Evolutionary conservation across 495 filamentous ascomycete species (phyloP).

Genomic region (Hyaloscypha hepaticicola): DNA sequence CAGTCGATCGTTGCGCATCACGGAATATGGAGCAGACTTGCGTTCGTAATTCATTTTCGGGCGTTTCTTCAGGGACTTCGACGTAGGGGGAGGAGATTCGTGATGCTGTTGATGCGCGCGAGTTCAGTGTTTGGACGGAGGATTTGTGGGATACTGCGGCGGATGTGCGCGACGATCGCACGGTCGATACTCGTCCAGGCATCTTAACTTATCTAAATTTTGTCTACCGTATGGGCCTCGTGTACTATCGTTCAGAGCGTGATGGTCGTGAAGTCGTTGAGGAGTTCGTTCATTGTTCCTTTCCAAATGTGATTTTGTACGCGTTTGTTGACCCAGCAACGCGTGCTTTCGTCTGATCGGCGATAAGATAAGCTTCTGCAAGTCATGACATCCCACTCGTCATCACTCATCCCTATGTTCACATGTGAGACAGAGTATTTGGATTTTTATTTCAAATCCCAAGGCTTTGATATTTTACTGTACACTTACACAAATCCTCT

Average conservation of each 20-base stretch:
- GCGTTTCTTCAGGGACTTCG: slow-evolving; percentile 72
- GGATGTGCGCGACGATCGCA: slow-evolving; percentile 51
- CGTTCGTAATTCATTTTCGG: slow-evolving; percentile 66
- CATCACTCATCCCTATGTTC: too few relatives aligned
- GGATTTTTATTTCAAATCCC: too few relatives aligned
- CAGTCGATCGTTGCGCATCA: slow-evolving; percentile 84
- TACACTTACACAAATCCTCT: too few relatives aligned
- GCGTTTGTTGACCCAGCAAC: not conserved
- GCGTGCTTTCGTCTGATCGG: too few relatives aligned
- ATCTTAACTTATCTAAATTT: slow-evolving; percentile 38
- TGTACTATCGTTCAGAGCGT: not conserved
- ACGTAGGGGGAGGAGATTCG: slow-evolving; percentile 48
- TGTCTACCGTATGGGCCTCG: not conserved
- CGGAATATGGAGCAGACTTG: slow-evolving; percentile 79
- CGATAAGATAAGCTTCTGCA: too few relatives aligned
- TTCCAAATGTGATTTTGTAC: not conserved
- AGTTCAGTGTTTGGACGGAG: slow-evolving; percentile 51
- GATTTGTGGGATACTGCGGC: slow-evolving; percentile 53
- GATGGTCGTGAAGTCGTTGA: slow-evolving; percentile 2
- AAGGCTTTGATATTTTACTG: too few relatives aligned
- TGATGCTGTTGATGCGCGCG: slow-evolving; percentile 48
- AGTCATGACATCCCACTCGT: too few relatives aligned
- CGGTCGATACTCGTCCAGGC: slow-evolving; percentile 57
- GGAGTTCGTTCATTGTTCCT: not conserved
- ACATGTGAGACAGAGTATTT: too few relatives aligned